Evolutionary conservation across 345 rosid species (phyloP).

Genomic region (Zanthoxylum bungeanum): DNA sequence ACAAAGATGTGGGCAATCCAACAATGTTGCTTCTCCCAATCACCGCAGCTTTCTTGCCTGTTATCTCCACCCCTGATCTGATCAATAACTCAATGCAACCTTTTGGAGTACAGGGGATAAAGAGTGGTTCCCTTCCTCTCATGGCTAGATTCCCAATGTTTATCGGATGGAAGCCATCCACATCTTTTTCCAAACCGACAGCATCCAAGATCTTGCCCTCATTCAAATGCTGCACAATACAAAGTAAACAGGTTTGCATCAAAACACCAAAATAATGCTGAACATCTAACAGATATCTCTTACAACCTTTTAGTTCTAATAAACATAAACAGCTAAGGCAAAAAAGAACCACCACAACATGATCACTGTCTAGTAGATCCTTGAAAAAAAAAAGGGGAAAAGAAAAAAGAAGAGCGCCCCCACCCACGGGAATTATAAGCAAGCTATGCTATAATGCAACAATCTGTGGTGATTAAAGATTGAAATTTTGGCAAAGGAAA

Average conservation of each 20-base stretch:
- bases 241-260: constrained; percentile 1
- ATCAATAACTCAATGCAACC: constrained; percentile 81
- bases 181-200: constrained; percentile 79
- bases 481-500: background rate
- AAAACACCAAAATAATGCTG: background rate
- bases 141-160: constrained; percentile 89
- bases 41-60: constrained; percentile 79
- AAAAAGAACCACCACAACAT: background rate
- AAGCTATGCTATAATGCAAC: background rate
- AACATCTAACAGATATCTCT: background rate
- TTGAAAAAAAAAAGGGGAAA: background rate
- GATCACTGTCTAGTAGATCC: background rate
- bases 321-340: background rate
- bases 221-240: constrained; percentile 75
- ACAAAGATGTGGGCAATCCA: constrained; percentile 74
- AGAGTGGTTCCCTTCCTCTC: constrained; percentile 90
- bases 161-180: constrained; percentile 84
- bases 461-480: background rate
- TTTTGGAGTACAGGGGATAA: constrained; percentile 83
- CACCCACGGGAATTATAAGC: background rate
- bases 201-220: constrained; percentile 67
- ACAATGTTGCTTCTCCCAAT: constrained; percentile 93
- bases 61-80: constrained; percentile 69
- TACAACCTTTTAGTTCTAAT: background rate
- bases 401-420: too few relatives aligned